phyloP scores from a whole-genome alignment of 1,284 basidiomycete genomes.

The Neonothopanus nambi region DNA sequence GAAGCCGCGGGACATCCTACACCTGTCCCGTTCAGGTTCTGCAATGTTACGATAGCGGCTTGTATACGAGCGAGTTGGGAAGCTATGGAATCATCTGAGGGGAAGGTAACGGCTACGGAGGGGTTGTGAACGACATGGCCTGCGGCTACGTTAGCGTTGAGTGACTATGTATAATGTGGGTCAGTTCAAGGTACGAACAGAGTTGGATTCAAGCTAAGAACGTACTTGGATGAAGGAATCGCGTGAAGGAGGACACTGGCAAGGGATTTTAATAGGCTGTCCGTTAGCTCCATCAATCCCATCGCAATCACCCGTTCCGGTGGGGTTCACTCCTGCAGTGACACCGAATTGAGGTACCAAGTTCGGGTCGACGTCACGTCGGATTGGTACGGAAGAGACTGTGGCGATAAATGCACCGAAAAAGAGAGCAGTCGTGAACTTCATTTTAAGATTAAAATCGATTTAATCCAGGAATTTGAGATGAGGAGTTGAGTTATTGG shows the following conservation, averaged over 20 bases:
- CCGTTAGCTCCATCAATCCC: slow-evolving; percentile 56
- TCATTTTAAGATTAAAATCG: slow-evolving; percentile 29
- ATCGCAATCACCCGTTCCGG: slow-evolving; percentile 59
- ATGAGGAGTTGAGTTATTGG: slow-evolving; percentile 12
- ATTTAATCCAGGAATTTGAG: slow-evolving; percentile 10
- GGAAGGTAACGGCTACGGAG: slow-evolving; percentile 53
- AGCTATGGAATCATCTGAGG: slow-evolving; percentile 52
- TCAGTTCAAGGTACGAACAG: background rate
- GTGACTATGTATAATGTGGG: too few relatives aligned
- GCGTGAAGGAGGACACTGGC: slow-evolving; percentile 59
- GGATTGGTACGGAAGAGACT: slow-evolving; percentile 42
- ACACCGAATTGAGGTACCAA: slow-evolving; percentile 58
- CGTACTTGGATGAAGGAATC: slow-evolving; percentile 48
- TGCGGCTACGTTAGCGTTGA: slow-evolving; percentile 59
- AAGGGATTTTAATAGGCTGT: slow-evolving; percentile 57
- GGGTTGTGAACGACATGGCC: slow-evolving; percentile 48
- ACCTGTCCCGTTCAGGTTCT: slow-evolving; percentile 54
- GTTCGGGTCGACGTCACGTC: slow-evolving; percentile 47
- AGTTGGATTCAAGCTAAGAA: slow-evolving; percentile 3
- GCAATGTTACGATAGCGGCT: slow-evolving; percentile 48
- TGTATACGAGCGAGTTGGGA: slow-evolving; percentile 55
- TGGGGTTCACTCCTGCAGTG: slow-evolving; percentile 50
- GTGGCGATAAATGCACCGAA: slow-evolving; percentile 35
- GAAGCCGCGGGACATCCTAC: slow-evolving; percentile 52
- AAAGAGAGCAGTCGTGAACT: slow-evolving; percentile 32